phyloP scores from a whole-genome alignment of 805 yeast genomes.

The Jamesozyma gamospora region DNA sequence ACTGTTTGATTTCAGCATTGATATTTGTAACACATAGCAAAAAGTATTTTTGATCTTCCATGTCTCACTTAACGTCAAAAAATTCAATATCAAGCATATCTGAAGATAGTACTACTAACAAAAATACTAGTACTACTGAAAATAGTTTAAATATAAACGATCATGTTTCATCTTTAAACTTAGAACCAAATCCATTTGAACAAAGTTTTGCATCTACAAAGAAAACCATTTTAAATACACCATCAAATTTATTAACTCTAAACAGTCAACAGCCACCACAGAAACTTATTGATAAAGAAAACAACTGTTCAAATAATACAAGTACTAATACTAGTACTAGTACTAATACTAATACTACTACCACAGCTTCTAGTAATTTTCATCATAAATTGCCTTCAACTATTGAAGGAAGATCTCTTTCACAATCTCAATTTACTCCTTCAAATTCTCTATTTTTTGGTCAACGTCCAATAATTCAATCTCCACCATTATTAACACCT shows the following conservation, averaged over 20 bases:
- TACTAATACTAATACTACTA: neutral
- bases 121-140: neutral
- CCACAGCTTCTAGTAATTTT: neutral
- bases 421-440: neutral
- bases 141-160: neutral
- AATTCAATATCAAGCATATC: neutral
- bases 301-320: too few species aligned
- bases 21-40: too few species aligned
- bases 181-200: conserved; percentile 94
- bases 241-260: neutral
- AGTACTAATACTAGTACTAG: neutral
- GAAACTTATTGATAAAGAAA: neutral
- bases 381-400: too few species aligned
- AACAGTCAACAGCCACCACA: neutral
- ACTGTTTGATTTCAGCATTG: too few species aligned
- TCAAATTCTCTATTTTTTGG: conserved; percentile 3
- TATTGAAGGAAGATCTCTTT: neutral
- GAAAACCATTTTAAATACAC: conserved; percentile 3
- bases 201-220: conserved; percentile 71
- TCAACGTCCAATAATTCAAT: conserved; percentile 16
- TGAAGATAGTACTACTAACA: neutral
- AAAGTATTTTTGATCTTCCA: too few species aligned
- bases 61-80: neutral
- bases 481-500: conserved; percentile 44
- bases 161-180: conserved; percentile 41